A percentile compares a stretch with the other conserved stretches of the same genome.
Evolutionary conservation across 148 eudicot genomes (phyloP).

Genomic region (Chenopodium formosanum): DNA sequence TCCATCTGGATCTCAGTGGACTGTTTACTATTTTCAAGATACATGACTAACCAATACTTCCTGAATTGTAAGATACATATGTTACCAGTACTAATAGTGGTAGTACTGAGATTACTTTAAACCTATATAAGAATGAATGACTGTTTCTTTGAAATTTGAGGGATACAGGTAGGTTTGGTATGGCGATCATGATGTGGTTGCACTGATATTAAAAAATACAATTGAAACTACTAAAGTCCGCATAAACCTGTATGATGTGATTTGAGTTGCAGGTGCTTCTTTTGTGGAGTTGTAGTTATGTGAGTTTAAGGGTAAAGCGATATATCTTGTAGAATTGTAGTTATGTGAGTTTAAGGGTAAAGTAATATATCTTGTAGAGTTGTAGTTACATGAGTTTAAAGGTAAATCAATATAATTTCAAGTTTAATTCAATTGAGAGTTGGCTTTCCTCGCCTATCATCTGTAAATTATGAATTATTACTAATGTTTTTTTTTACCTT

Average conservation of each 20-base stretch:
- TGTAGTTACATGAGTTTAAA: too few relatives aligned
- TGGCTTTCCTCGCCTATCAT: background rate
- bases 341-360: too few relatives aligned
- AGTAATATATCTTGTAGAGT: background rate
- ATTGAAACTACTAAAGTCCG: background rate
- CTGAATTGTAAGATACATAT: background rate
- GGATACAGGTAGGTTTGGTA: background rate
- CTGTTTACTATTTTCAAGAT: background rate
- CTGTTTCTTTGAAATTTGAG: background rate
- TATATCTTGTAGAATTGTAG: too few relatives aligned
- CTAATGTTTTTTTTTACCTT: background rate
- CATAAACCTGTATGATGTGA: background rate
- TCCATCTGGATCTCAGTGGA: too few relatives aligned
- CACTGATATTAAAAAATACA: background rate
- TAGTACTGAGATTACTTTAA: too few relatives aligned
- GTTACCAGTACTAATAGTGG: too few relatives aligned
- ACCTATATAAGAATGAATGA: background rate
- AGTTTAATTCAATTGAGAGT: background rate
- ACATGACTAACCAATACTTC: background rate
- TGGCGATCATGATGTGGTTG: background rate
- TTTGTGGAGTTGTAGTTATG: background rate
- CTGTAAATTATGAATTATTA: background rate
- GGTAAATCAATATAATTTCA: background rate
- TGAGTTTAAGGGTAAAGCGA: background rate
- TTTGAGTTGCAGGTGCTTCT: background rate